These are phyloP conservation scores for Cadophora sp. DNA, from an alignment of 2,329 filamentous ascomycete genomes.

Conservation along the genomic window DNA sequence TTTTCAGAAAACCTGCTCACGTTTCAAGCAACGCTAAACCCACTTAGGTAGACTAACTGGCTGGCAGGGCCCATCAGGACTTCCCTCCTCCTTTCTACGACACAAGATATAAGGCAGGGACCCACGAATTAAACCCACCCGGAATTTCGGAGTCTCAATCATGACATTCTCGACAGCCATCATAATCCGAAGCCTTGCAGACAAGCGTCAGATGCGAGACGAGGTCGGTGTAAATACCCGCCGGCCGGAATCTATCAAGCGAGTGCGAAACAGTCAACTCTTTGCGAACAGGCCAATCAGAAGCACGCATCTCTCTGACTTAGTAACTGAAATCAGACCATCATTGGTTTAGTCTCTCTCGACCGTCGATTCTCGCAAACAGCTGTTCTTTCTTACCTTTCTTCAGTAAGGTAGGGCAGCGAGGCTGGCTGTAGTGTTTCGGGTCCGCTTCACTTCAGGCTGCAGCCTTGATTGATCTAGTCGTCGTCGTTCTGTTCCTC, in stretches of 20 bases:
- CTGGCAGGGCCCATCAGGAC: too few species aligned
- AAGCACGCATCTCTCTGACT: background rate
- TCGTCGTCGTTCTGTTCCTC: background rate
- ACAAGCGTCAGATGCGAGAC: background rate
- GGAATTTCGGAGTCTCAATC: background rate
- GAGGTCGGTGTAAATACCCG: background rate
- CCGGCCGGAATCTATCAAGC: background rate
- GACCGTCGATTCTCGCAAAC: background rate
- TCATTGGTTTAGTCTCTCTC: too few species aligned
- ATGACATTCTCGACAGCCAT: background rate
- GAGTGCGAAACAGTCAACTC: constrained; percentile 13
- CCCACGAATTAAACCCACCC: background rate
- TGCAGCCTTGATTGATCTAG: background rate
- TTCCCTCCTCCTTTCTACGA: too few species aligned
- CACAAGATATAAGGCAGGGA: too few species aligned
- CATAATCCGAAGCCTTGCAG: too few species aligned
- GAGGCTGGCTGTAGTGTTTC: background rate
- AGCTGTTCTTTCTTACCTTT: background rate
- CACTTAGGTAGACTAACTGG: too few species aligned
- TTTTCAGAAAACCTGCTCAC: too few species aligned
- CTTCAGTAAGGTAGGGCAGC: background rate
- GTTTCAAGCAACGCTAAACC: too few species aligned
- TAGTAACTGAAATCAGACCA: background rate
- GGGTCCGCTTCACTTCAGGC: constrained; percentile 2
- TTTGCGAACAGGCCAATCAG: constrained; percentile 2